Percentiles rank a stretch among this genome's conserved stretches.
Evolutionary conservation across 352 stramenopile genomes (phyloP).

Genomic region (Globisporangium cystogenes): DNA sequence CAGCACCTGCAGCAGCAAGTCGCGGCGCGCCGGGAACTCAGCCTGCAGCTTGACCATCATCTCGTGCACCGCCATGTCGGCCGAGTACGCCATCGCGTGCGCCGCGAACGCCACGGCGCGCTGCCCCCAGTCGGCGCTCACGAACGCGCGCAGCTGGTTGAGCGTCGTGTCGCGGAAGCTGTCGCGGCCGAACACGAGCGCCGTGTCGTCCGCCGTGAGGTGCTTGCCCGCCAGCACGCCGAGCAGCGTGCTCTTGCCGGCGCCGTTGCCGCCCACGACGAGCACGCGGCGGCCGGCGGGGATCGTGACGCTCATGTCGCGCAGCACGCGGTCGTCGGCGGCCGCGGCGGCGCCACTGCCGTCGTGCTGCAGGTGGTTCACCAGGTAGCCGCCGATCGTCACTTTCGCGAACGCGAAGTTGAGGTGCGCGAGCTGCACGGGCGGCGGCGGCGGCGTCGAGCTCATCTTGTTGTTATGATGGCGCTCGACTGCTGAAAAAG

Average conservation of each 20-base stretch:
- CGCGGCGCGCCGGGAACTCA: constrained; percentile 91
- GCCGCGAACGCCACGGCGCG: constrained; percentile 94
- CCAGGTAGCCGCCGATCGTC: constrained; percentile 47
- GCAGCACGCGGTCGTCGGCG: constrained; percentile 74
- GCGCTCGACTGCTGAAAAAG: too few relatives aligned
- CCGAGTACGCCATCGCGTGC: constrained; percentile 82
- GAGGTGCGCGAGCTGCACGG: constrained; percentile 49
- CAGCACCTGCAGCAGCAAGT: constrained; percentile 93
- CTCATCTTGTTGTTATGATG: too few relatives aligned
- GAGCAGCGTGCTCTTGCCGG: constrained; percentile 94
- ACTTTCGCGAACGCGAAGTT: constrained; percentile 79
- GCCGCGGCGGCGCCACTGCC: constrained; percentile 1
- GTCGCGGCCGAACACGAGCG: constrained; percentile 83
- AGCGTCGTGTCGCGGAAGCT: constrained; percentile 95
- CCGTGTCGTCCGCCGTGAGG: constrained; percentile 86
- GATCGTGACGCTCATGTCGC: constrained; percentile 84
- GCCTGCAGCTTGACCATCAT: constrained; percentile 97
- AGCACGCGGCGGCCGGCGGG: constrained; percentile 84
- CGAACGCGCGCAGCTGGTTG: constrained; percentile 91
- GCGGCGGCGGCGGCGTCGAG: constrained; percentile 7
- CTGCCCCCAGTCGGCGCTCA: constrained; percentile 96
- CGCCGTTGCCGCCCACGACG: constrained; percentile 94
- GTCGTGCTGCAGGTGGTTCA: constrained; percentile 57
- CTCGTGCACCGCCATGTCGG: constrained; percentile 94
- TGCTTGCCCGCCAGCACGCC: constrained; percentile 94